Conservation (phyloP, 2,329 filamentous ascomycete species). For the Raffaelea arxii region DNA sequence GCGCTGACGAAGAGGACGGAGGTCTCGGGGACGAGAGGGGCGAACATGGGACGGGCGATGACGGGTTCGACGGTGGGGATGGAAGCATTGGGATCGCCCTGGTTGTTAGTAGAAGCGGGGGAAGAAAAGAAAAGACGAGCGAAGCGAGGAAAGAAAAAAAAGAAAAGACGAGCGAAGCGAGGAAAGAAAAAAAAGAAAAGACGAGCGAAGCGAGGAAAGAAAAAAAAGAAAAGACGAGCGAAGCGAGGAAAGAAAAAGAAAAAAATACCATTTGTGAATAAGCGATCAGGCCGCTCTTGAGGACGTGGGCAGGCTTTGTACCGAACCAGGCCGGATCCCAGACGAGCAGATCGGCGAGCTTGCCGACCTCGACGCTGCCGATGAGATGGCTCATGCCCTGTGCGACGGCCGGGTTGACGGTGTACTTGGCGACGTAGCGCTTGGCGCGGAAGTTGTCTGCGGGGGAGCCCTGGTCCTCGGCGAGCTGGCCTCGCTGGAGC, state of each 20-base stretch:
- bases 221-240: too few relatives aligned
- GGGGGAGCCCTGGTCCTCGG: conserved; percentile 63
- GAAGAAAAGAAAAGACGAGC: too few relatives aligned
- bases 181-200: too few relatives aligned
- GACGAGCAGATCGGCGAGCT: conserved; percentile 78
- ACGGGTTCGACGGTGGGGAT: conserved; percentile 85
- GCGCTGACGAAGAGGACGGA: conserved; percentile 78
- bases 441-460: conserved; percentile 91
- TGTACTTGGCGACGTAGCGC: conserved; percentile 91
- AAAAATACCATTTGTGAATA: conserved; percentile 59
- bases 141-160: too few relatives aligned
- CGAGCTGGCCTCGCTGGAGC: conserved; percentile 63
- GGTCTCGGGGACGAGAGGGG: conserved; percentile 57
- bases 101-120: conserved; percentile 22
- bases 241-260: too few relatives aligned
- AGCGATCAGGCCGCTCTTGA: conserved; percentile 83
- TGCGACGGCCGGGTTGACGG: conserved; percentile 83
- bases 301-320: conserved; percentile 68
- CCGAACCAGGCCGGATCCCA: conserved; percentile 85
- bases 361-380: conserved; percentile 80
- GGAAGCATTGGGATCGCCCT: conserved; percentile 71
- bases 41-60: conserved; percentile 80
- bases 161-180: too few relatives aligned
- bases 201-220: too few relatives aligned
- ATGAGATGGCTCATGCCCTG: conserved; percentile 85